Base-by-base conservation (phyloP, 148 eudicot genomes). In the Suaeda aralocaspica region DNA sequence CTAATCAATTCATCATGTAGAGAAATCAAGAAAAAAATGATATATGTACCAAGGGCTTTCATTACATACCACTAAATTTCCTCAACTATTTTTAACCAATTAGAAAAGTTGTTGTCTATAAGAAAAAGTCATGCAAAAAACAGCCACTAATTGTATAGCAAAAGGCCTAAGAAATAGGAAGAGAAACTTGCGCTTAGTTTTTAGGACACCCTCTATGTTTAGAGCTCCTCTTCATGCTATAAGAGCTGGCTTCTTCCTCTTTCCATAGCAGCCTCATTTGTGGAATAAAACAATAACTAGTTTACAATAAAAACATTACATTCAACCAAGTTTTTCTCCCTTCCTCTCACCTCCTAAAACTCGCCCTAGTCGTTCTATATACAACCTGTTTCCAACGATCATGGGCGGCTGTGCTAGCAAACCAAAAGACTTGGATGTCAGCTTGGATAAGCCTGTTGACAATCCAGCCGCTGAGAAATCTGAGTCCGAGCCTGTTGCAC, bases 321-420 rank as follows among this genome's bases (percentile, higher is more conserved):
- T 41, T 9, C 19, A 42, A 48, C 59, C 24, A 63, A 41, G 44
- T 70, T 59, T 51, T 15, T 42, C 42, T 39, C 49, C 50, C 67
- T 65, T 64, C 68, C 75, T 78, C 58, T 66, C 66, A 60, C 74
- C 74, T 74, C 73, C 72, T 28, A 28, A 19, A 6, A 39, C 72
- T 74, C 72, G 70, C 77, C 86, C 75, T 18, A 56, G 13, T 69
- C 72, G 66, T 80, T 72, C 53, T 21, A 36, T 39, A 62, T n/a
- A 69, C 68, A 66, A 69, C 30, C 30, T 41, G n/a, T n/a, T 10
- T 55, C 62, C 21, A 69, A 68, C 74, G 74, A 84, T 66, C 81
- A 90, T 90, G 92, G 96, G 96, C 64, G 87, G 84, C 75, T 90
- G 96, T 74, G 89, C 91, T 77, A 86, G 88, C 89, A 90, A 70